Base-by-base conservation (phyloP, 257 asterid genomes). In the Nicotiana paniculata region DNA sequence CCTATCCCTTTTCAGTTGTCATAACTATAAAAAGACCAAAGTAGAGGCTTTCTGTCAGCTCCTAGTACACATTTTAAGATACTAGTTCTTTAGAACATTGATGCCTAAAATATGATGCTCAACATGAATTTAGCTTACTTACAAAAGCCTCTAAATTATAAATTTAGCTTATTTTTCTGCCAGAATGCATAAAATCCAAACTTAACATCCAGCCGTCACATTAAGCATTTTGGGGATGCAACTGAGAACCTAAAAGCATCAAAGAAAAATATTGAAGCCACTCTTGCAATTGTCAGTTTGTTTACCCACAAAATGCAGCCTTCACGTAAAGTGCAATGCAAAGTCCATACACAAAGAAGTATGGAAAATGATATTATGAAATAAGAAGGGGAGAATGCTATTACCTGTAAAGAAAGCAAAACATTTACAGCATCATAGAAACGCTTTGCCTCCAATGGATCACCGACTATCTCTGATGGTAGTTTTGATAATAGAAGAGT, bases 391-490 rank as follows among this genome's bases (percentile, higher is more conserved):
- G 46, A 57, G 24, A 5, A 63, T 82, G 83, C 21, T 6, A 82
- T 79, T 89, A 95, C 99, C 99, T 94, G 99, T 72, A 96, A 91
- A 59, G 99, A 96, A 81, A 96, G 85, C 78, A 91, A 83, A 81
- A 94, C 98, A 85, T 96, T 93, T 83, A 94, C 98, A 81, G 98
- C 93, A 91, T 94, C 97, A 79, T 90, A 94, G 12, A 94, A 84
- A 66, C 88, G 86, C 86, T 89, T 88, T 30, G 90, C 91, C 58
- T 89, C 95, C 46, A 94, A 62, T 26, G 98, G 93, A 79, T 90
- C 93, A 43, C 99, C 99, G 3, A 91, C 97, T 61, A 87, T 79
- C 83, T 92, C 96, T 39, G 89, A 76, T 43, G 99, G 96, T 83
- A 94, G 83, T 82, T 90, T 91, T 54, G 98, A 93, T 84, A 96